Evolutionary conservation across 345 rosid genomes (phyloP).

Genomic region (Salix koriyanagi): DNA sequence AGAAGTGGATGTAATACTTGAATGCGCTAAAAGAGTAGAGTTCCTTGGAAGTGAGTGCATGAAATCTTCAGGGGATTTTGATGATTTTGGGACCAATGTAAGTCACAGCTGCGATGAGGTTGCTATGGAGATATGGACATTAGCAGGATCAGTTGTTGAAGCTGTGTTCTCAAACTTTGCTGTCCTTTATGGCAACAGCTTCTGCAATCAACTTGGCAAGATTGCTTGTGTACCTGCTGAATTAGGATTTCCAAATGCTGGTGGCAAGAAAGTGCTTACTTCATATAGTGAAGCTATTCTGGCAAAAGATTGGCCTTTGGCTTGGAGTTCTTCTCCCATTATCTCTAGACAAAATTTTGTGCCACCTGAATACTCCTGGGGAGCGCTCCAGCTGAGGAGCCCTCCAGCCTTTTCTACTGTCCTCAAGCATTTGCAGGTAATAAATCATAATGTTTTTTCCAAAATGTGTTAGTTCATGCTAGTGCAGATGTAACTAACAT

Average conservation of each 20-base stretch:
- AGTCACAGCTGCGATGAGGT: constrained; percentile 44
- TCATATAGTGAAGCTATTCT: constrained; percentile 72
- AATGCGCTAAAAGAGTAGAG: constrained; percentile 80
- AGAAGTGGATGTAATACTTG: constrained; percentile 79
- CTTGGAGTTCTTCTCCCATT: constrained; percentile 86
- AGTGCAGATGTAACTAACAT: constrained; percentile 15
- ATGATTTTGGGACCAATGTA: constrained; percentile 53
- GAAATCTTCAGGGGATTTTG: constrained; percentile 42
- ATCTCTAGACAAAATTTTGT: constrained; percentile 64
- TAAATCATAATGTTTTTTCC: not conserved
- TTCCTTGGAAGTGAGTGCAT: constrained; percentile 59
- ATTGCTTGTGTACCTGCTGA: constrained; percentile 86
- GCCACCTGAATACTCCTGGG: constrained; percentile 91
- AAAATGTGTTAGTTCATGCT: not conserved
- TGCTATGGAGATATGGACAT: constrained; percentile 60
- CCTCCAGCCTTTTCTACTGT: constrained; percentile 80
- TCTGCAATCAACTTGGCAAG: constrained; percentile 72
- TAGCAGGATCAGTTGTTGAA: constrained; percentile 87
- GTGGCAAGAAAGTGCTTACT: constrained; percentile 77
- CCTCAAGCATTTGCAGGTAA: constrained; percentile 82
- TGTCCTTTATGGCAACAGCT: constrained; percentile 64
- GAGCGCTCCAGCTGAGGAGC: constrained; percentile 69
- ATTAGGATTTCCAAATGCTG: constrained; percentile 67
- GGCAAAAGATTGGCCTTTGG: constrained; percentile 85
- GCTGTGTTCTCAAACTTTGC: constrained; percentile 78